Evolutionary conservation across 2,329 filamentous ascomycete species (phyloP).

Genomic region (Neofusicoccum sp.): DNA sequence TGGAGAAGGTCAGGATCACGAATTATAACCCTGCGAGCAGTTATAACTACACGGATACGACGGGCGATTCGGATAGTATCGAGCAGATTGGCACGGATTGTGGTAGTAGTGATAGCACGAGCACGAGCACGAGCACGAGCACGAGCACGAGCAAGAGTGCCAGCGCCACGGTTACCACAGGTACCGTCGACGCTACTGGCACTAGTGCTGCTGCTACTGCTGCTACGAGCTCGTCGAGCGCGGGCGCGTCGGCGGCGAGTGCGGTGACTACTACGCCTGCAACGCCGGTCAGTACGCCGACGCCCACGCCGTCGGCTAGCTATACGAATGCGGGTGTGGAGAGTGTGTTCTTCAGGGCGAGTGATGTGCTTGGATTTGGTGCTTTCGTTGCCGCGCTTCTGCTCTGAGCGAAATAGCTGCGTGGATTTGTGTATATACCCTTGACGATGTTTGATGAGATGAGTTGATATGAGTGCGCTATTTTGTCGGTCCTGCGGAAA

Average conservation of each 20-base stretch:
- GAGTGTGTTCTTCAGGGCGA: neutral
- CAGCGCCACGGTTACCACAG: neutral
- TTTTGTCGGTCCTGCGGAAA: no score
- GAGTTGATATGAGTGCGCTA: no score
- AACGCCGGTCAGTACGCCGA: neutral
- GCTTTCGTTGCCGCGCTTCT: no score
- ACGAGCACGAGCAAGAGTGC: neutral
- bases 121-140: neutral
- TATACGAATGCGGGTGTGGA: neutral
- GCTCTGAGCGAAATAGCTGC: no score
- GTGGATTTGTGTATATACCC: no score
- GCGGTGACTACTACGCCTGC: no score
- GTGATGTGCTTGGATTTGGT: no score
- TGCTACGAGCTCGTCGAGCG: neutral
- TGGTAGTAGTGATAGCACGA: neutral
- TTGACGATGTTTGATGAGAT: no score
- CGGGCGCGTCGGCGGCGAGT: neutral
- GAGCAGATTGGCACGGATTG: constrained; percentile 32
- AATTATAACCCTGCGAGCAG: constrained; percentile 52
- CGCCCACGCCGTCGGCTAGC: neutral
- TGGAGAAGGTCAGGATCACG: constrained; percentile 50
- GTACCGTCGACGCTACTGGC: no score
- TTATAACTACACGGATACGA: constrained; percentile 52
- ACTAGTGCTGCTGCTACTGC: neutral
- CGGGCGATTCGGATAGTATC: constrained; percentile 50